phyloP scores from a whole-genome alignment of 768 basidiomycete genomes.

The Chalciporus piperatus region DNA sequence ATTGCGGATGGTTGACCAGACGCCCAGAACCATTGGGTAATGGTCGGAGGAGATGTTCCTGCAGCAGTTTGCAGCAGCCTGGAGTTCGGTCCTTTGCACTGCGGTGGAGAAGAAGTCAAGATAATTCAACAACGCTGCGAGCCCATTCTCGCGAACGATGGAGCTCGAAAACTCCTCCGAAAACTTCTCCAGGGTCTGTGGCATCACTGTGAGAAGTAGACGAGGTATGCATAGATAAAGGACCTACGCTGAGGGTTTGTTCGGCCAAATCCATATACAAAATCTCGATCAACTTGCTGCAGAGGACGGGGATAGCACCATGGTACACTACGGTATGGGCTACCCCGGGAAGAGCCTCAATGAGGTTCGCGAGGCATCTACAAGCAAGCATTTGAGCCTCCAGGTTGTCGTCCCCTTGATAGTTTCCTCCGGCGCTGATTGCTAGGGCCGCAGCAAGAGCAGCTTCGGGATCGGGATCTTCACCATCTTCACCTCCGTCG shows the following conservation, averaged over 20 bases:
- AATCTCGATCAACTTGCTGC: constrained; percentile 96
- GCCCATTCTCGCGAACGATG: constrained; percentile 93
- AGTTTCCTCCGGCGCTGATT: constrained; percentile 67
- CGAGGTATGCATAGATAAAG: neutral
- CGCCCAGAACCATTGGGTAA: constrained; percentile 83
- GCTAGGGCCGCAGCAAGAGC: constrained; percentile 86
- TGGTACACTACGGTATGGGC: constrained; percentile 98
- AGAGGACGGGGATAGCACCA: constrained; percentile 96
- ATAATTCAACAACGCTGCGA: constrained; percentile 89
- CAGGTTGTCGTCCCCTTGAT: constrained; percentile 79
- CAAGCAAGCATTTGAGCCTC: constrained; percentile 97
- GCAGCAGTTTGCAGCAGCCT: constrained; percentile 96
- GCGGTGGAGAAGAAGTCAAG: constrained; percentile 99
- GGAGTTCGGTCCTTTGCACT: constrained; percentile 93
- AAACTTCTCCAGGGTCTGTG: constrained; percentile 94
- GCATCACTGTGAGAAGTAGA: constrained; percentile 15
- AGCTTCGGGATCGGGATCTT: constrained; percentile 78
- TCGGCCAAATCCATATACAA: constrained; percentile 98
- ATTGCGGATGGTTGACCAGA: constrained; percentile 91
- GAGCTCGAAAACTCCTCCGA: constrained; percentile 96
- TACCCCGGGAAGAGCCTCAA: constrained; percentile 97
- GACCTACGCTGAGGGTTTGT: constrained; percentile 92
- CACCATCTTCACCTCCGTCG: constrained; percentile 58
- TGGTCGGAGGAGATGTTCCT: constrained; percentile 87
- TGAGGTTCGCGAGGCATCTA: constrained; percentile 93